Evolutionary conservation across 2,329 filamentous ascomycete genomes (phyloP).

Genomic region (Diplodia sapinea): DNA sequence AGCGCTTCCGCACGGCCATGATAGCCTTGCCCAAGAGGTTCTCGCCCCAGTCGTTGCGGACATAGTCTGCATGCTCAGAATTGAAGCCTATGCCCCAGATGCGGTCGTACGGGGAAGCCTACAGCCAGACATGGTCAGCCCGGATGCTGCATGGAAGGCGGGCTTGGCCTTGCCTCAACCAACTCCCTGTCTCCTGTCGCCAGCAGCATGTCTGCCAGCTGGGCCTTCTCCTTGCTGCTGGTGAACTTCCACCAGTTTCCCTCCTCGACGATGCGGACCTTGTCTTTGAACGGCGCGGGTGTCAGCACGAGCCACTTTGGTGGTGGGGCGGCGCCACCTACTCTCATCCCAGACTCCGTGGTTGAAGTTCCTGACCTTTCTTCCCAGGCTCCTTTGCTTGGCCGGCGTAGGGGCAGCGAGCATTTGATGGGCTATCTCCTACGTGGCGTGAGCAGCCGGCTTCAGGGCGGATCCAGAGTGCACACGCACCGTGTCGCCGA

Average conservation of each 20-base stretch:
- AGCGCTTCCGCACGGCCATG: slow-evolving; percentile 61
- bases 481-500: slow-evolving; percentile 47
- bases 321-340: slow-evolving; percentile 24
- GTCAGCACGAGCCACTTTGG: not conserved
- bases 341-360: slow-evolving; percentile 57
- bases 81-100: slow-evolving; percentile 72
- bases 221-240: slow-evolving; percentile 47
- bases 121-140: not conserved
- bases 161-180: slow-evolving; percentile 60
- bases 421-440: slow-evolving; percentile 55
- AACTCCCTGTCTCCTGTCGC: slow-evolving; percentile 65
- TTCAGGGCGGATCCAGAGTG: not conserved
- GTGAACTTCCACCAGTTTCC: slow-evolving; percentile 66
- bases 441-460: not conserved
- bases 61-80: slow-evolving; percentile 56
- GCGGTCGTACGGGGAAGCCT: slow-evolving; percentile 52
- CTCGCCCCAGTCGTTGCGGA: slow-evolving; percentile 63
- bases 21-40: slow-evolving; percentile 69
- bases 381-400: slow-evolving; percentile 61
- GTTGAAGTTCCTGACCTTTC: slow-evolving; percentile 61
- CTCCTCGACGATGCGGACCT: slow-evolving; percentile 59
- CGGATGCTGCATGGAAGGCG: not conserved
- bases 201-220: slow-evolving; percentile 58
- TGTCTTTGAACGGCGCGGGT: not conserved
- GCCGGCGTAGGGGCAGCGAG: slow-evolving; percentile 56